Conservation (phyloP, 129 eudicot genomes). For the Escallonia herrerae region DNA sequence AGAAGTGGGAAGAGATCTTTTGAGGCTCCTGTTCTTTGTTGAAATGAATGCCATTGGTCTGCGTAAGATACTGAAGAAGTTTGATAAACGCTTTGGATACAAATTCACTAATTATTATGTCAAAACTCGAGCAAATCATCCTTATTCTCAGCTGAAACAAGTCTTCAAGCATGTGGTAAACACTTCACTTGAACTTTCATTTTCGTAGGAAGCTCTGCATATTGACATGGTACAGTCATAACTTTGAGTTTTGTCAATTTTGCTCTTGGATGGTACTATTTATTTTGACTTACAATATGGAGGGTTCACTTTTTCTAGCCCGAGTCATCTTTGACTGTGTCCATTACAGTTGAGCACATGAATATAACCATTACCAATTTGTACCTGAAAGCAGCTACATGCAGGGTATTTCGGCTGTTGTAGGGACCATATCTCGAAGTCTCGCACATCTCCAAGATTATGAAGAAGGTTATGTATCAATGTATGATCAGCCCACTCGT, state of each 20-base stretch:
- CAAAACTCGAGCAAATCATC: constrained; percentile 65
- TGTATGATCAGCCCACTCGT: constrained; percentile 49
- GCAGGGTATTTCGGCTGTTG: constrained; percentile 65
- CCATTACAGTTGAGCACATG: too few relatives aligned
- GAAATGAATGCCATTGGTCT: constrained; percentile 60
- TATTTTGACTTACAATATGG: too few relatives aligned
- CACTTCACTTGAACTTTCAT: neutral
- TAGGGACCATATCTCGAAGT: constrained; percentile 54
- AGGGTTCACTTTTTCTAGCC: too few relatives aligned
- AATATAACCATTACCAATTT: neutral
- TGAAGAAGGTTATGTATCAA: constrained; percentile 31
- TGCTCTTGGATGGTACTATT: too few relatives aligned
- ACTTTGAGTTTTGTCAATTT: too few relatives aligned
- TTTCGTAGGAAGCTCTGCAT: too few relatives aligned
- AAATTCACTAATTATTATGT: constrained; percentile 53
- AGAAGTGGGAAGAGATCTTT: constrained; percentile 53
- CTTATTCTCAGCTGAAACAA: constrained; percentile 62
- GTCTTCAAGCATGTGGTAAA: constrained; percentile 63
- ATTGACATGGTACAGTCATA: too few relatives aligned
- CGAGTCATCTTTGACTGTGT: too few relatives aligned
- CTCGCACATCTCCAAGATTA: constrained; percentile 42
- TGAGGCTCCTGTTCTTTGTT: constrained; percentile 50
- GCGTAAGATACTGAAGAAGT: constrained; percentile 58
- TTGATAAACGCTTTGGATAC: constrained; percentile 55
- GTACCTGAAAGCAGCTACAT: neutral